phyloP scores from a whole-genome alignment of 2,329 filamentous ascomycete species.

The Lachnum nothofagi region DNA sequence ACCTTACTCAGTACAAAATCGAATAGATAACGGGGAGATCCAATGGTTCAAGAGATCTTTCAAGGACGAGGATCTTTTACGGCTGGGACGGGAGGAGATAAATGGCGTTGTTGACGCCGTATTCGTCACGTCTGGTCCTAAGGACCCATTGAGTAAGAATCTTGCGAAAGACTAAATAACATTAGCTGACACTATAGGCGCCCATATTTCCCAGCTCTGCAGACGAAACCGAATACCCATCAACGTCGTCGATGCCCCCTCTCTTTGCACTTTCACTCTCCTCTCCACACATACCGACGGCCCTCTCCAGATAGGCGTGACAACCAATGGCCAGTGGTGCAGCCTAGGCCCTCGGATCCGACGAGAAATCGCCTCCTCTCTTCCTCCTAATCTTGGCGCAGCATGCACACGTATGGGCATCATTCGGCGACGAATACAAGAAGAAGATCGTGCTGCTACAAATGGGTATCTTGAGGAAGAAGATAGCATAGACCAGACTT shows the following conservation, averaged over 20 bases:
- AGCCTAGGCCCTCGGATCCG: constrained; percentile 87
- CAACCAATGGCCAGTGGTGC: constrained; percentile 90
- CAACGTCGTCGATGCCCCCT: constrained; percentile 84
- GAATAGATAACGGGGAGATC: constrained; percentile 61
- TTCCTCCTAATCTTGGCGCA: constrained; percentile 69
- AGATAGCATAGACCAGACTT: constrained; percentile 67
- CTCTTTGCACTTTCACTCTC: constrained; percentile 82
- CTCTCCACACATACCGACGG: constrained; percentile 86
- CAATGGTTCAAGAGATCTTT: constrained; percentile 64
- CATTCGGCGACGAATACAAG: constrained; percentile 64
- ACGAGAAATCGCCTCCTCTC: constrained; percentile 74
- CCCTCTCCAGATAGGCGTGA: constrained; percentile 89
- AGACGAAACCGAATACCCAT: constrained; percentile 77
- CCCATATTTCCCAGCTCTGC: constrained; percentile 70
- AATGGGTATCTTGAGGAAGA: constrained; percentile 39
- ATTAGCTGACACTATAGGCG: constrained; percentile 38
- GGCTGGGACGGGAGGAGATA: constrained; percentile 74
- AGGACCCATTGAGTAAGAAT: constrained; percentile 38
- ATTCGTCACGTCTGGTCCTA: constrained; percentile 67
- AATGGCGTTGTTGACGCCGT: constrained; percentile 80
- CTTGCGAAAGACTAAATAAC: not conserved
- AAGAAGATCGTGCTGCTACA: constrained; percentile 56
- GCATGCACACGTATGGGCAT: constrained; percentile 75
- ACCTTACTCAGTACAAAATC: constrained; percentile 54
- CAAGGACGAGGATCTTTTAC: constrained; percentile 64